Percentiles rank a stretch among this genome's conserved stretches.
phyloP scores from a whole-genome alignment of 768 basidiomycete genomes.

The Albatrellus ellisii region DNA sequence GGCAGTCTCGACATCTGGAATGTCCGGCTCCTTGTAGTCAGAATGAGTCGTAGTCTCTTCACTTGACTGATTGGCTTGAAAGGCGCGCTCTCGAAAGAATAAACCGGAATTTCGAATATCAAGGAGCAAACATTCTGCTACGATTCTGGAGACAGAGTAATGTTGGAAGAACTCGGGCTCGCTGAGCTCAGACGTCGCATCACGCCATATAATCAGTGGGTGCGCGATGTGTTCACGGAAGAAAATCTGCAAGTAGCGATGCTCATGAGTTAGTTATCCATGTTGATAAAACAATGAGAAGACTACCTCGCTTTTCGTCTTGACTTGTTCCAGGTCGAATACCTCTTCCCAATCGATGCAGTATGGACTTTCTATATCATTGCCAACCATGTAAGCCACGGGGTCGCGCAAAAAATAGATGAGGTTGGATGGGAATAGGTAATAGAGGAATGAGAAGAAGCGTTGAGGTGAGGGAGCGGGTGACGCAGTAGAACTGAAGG shows the following conservation, averaged over 20 bases:
- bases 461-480: conserved; percentile 45
- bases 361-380: conserved; percentile 42
- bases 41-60: not conserved
- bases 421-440: conserved; percentile 83
- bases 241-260: conserved; percentile 4
- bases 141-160: conserved; percentile 8
- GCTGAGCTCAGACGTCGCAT: conserved; percentile 7
- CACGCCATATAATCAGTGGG: conserved; percentile 12
- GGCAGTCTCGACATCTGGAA: not conserved
- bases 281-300: not conserved
- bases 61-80: not conserved
- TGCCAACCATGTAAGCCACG: conserved; percentile 43
- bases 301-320: conserved; percentile 59
- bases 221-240: conserved; percentile 11
- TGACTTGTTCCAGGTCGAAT: conserved; percentile 55
- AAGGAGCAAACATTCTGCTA: conserved; percentile 11
- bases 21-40: not conserved
- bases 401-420: conserved; percentile 69
- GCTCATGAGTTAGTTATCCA: not conserved
- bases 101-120: conserved; percentile 10
- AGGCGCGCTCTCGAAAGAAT: not conserved
- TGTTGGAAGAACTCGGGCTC: conserved; percentile 6
- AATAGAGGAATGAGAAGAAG: conserved; percentile 75
- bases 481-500: conserved; percentile 40
- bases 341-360: conserved; percentile 58